Evolutionary conservation across 1,139 yeast genomes (phyloP).

Genomic region (Geotrichum carabidarum): DNA sequence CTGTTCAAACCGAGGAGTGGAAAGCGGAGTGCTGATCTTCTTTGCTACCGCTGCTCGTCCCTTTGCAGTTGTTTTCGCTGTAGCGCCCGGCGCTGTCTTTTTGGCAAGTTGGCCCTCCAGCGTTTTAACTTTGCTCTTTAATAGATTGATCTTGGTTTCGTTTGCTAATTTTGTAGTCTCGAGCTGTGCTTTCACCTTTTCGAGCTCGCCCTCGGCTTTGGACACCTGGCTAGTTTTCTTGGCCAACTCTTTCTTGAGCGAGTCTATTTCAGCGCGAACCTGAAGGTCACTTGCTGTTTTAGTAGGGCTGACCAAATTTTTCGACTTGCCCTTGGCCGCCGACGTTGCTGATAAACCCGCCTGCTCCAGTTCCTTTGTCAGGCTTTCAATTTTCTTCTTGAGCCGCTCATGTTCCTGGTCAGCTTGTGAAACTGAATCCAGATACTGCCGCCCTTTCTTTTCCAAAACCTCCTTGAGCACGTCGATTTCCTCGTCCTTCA

Average conservation of each 20-base stretch:
- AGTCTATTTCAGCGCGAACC: slow-evolving; percentile 21
- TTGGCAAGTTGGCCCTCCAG: slow-evolving; percentile 8
- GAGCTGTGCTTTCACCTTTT: slow-evolving; percentile 19
- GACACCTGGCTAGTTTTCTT: slow-evolving; percentile 19
- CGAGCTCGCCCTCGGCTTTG: slow-evolving; percentile 21
- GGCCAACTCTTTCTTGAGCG: slow-evolving; percentile 21
- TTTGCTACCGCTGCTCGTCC: too few relatives aligned
- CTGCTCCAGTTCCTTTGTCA: background rate
- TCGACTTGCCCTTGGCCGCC: background rate
- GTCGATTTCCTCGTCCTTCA: background rate
- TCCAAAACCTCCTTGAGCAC: background rate
- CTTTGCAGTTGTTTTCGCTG: too few relatives aligned
- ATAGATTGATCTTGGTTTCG: slow-evolving; percentile 23
- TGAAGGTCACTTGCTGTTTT: background rate
- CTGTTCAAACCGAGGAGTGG: background rate
- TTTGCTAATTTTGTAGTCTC: slow-evolving; percentile 22
- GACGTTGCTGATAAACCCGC: background rate
- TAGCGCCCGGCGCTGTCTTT: background rate
- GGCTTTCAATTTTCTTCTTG: background rate
- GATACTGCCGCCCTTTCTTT: slow-evolving; percentile 4
- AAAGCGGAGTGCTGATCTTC: too few relatives aligned
- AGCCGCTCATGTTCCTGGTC: background rate
- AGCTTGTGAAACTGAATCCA: background rate
- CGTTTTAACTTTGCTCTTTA: slow-evolving; percentile 21
- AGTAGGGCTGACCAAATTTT: background rate